These are phyloP conservation scores for Wickerhamiella infanticola DNA, from an alignment of 1,139 yeast genomes.

Conservation along the genomic window DNA sequence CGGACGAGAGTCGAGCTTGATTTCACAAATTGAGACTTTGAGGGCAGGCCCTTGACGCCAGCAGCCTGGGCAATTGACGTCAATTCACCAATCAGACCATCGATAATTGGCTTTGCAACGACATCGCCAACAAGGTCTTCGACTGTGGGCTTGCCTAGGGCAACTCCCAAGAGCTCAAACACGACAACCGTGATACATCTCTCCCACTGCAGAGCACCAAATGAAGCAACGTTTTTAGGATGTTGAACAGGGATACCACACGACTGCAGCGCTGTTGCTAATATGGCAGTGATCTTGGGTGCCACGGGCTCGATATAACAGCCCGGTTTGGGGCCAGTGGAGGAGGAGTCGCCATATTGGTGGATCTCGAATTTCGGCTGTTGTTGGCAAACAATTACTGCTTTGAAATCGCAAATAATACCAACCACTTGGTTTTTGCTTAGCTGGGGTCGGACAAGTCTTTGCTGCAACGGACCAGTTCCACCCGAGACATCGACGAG, in stretches of 20 bases:
- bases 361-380: conserved; percentile 4
- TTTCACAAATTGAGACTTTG: conserved; percentile 9
- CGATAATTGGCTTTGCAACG: conserved; percentile 66
- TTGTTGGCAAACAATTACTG: conserved; percentile 5
- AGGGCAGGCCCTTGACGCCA: conserved; percentile 33
- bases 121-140: conserved; percentile 44
- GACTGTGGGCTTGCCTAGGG: conserved; percentile 59
- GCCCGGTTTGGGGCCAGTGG: conserved; percentile 5
- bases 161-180: conserved; percentile 56
- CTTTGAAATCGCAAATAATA: conserved; percentile 15
- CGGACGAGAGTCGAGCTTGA: conserved; percentile 36
- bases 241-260: conserved; percentile 12
- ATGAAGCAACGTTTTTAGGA: conserved; percentile 40
- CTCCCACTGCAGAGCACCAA: conserved; percentile 47
- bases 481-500: conserved; percentile 22
- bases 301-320: conserved; percentile 12
- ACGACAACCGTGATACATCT: conserved; percentile 65
- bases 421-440: conserved; percentile 18
- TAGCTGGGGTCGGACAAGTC: conserved; percentile 17
- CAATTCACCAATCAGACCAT: conserved; percentile 64
- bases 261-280: conserved; percentile 8
- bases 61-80: conserved; percentile 59
- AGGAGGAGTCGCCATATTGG: conserved; percentile 5
- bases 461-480: conserved; percentile 18
- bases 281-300: conserved; percentile 1